Evolutionary conservation across 2,329 filamentous ascomycete species (phyloP).

Genomic region (Colletotrichum sp.): DNA sequence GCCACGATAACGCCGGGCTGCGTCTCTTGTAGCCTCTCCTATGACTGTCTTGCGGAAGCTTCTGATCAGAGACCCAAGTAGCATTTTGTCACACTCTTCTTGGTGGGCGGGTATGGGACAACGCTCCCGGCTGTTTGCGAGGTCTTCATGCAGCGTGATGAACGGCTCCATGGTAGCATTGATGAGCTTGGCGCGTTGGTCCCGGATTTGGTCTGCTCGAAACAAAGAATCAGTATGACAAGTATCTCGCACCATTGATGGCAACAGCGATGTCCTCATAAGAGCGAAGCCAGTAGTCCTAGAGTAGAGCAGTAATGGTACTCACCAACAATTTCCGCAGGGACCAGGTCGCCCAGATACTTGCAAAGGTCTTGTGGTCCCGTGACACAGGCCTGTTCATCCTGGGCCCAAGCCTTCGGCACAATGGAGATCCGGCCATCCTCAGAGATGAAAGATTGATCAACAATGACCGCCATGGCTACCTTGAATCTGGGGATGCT

Average conservation of each 20-base stretch:
- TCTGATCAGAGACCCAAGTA: not conserved
- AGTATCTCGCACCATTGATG: no score
- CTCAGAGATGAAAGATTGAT: not conserved
- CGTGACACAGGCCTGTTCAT: no score
- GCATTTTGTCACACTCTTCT: no score
- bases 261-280: no score
- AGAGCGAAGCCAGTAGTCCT: fast-evolving
- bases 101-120: no score
- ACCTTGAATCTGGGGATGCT: not conserved
- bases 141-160: not conserved
- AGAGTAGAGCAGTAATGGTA: not conserved
- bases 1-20: not conserved
- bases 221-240: not conserved
- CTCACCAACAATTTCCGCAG: not conserved
- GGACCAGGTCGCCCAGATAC: not conserved
- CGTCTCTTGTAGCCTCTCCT: not conserved
- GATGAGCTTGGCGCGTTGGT: not conserved
- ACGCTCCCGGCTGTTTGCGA: no score
- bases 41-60: not conserved
- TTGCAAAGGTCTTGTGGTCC: not conserved
- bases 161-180: not conserved
- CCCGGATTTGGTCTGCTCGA: not conserved
- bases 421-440: not conserved
- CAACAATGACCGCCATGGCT: not conserved
- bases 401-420: no score